Percentiles rank a stretch among this genome's conserved stretches.
phyloP scores from a whole-genome alignment of 345 rosid species.

The Nasturtium officinale region DNA sequence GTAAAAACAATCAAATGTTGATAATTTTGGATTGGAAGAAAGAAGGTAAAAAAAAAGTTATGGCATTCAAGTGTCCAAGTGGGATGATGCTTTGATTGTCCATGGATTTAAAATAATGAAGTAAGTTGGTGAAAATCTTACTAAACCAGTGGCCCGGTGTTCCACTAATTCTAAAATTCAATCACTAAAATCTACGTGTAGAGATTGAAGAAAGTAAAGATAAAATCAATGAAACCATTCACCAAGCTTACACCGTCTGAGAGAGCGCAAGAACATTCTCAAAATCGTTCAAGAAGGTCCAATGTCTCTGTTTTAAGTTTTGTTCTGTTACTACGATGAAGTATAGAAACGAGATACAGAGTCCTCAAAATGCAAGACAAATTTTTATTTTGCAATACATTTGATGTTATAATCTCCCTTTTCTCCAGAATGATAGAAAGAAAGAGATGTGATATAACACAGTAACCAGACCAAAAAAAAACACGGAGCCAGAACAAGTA shows the following conservation, averaged over 20 bases:
- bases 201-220: no score
- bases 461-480: not conserved
- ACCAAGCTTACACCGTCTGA: conserved; percentile 91
- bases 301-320: not conserved
- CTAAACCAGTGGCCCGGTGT: no score
- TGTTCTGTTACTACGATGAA: conserved; percentile 12
- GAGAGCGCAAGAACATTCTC: conserved; percentile 15
- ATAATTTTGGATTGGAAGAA: no score
- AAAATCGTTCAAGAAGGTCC: conserved; percentile 18
- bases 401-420: conserved; percentile 23
- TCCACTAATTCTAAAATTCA: no score
- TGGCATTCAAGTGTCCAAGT: no score
- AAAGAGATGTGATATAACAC: conserved; percentile 29
- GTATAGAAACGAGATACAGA: conserved; percentile 18
- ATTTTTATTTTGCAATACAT: conserved; percentile 28
- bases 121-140: no score
- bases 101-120: no score
- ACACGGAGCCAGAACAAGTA: conserved; percentile 15
- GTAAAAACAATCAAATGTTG: no score
- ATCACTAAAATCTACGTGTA: no score
- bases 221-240: conserved; percentile 49
- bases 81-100: no score
- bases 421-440: conserved; percentile 37
- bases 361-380: conserved; percentile 15
- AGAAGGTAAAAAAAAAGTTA: no score